Evolutionary conservation across 2,329 filamentous ascomycete genomes (phyloP).

Genomic region (Cladosporium sp.): DNA sequence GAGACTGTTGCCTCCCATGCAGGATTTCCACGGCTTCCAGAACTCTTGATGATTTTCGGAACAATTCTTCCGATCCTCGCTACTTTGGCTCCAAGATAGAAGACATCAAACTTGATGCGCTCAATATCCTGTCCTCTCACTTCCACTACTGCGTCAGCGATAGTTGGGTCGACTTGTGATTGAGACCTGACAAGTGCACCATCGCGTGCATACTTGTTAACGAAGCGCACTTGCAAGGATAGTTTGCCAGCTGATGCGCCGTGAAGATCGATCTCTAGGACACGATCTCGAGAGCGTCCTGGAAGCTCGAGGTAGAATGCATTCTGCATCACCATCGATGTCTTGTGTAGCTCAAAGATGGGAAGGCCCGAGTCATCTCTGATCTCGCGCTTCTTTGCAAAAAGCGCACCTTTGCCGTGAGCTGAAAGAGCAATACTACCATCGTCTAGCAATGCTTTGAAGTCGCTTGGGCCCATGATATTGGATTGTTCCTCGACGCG

Average conservation of each 20-base stretch:
- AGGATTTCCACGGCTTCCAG: neutral
- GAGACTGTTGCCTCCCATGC: neutral
- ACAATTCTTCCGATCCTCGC: neutral
- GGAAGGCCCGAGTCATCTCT: neutral
- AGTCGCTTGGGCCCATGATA: neutral
- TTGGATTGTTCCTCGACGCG: neutral
- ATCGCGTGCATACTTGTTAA: neutral
- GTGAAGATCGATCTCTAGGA: neutral
- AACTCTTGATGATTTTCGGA: neutral
- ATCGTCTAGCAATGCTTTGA: neutral
- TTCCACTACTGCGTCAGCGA: neutral
- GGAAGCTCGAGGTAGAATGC: neutral
- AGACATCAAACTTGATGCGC: neutral
- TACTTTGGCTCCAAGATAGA: neutral
- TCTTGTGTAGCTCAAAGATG: neutral
- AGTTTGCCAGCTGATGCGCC: neutral
- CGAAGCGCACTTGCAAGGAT: neutral
- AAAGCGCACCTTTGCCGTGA: neutral
- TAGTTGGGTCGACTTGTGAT: neutral
- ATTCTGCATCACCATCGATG: neutral
- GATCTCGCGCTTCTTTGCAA: neutral
- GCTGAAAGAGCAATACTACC: neutral
- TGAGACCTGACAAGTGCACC: neutral
- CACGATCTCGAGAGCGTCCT: neutral
- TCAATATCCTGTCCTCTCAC: neutral